Base-by-base conservation (phyloP, 192 early-diverging fungal genomes). In the Phycomyces blakesleeanus region DNA sequence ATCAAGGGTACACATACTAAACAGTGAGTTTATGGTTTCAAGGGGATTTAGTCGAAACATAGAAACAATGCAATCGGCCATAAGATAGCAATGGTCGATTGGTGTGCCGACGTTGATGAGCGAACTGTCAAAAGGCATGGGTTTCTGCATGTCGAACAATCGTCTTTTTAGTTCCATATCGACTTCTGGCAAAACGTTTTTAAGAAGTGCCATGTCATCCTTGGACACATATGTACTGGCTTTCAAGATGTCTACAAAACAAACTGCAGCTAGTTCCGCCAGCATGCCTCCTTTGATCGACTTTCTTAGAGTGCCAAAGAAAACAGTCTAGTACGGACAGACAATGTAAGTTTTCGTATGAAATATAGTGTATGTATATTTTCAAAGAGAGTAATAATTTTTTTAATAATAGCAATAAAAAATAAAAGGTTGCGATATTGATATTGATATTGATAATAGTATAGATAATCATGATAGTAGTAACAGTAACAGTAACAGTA, bases 31-130 rank as follows among this genome's bases (percentile, higher is more conserved):
- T 25, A 97, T 71, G 6, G 89, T 86, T 54, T 82, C 85, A 51
- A 84, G 78, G 1, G 87, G 83, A 53, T 92, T 87, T 24, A 91
- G 64, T 50, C 89, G 85, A 61, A 90, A 89, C 62, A 93, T 74
- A 9, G 87, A 79, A 0, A 81, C 82, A 55, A 95, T 78, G 41
- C 84, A 87, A 39, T 86, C 81, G 0, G 89, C 76, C 72, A 95
- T 80, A 15, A 94, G 80, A 16, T 24, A 37, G 44, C 83, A 77
- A 49, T 91, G 83, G 63, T 96, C 91, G 22, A 90, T 76, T 9
- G 74, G 66, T 42, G 84, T 79, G 26, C 82, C 79, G 47, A 55
- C 29, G n/a, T 58, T 62, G 27, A 51, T 63, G 15, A 42, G 56
- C 5, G 51, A 27, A 1, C 51, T 54, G 12, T 73, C 54, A 26